A percentile compares a stretch with the other conserved stretches of the same genome.
Evolutionary conservation across 352 stramenopile species (phyloP).

Genomic region (Thalassiosira livingstoniorum): DNA sequence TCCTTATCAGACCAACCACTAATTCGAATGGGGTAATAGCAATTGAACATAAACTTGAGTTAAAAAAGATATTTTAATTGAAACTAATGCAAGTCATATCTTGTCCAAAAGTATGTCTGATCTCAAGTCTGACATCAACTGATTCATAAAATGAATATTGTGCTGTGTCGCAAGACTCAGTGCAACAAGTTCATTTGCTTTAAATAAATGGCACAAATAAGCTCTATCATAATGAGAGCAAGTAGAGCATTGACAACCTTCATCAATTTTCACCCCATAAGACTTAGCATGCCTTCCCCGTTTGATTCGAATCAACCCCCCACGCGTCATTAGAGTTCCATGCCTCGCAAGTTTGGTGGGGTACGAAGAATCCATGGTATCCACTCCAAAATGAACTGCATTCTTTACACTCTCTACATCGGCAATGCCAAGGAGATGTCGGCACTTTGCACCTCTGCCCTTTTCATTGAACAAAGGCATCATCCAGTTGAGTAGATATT

Average conservation of each 20-base stretch:
- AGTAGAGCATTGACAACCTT: constrained; percentile 81
- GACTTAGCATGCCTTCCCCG: constrained; percentile 67
- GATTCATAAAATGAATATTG: constrained; percentile 89
- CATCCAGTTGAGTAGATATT: constrained; percentile 84
- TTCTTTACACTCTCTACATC: constrained; percentile 85
- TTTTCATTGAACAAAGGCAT: constrained; percentile 84
- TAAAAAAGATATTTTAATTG: too few species aligned
- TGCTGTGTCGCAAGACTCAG: constrained; percentile 82
- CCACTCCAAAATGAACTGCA: constrained; percentile 82
- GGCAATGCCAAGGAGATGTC: constrained; percentile 74
- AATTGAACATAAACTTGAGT: too few species aligned
- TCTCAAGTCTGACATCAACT: constrained; percentile 82
- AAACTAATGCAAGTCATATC: too few species aligned
- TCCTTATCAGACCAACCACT: too few species aligned
- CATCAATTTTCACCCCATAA: constrained; percentile 82
- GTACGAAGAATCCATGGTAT: constrained; percentile 89
- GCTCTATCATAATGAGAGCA: constrained; percentile 84
- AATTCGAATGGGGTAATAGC: too few species aligned
- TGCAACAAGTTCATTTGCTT: constrained; percentile 84
- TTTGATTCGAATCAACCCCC: constrained; percentile 80
- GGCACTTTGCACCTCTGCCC: constrained; percentile 40
- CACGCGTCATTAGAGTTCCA: constrained; percentile 81
- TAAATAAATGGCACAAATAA: constrained; percentile 89
- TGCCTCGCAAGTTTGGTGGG: constrained; percentile 86
- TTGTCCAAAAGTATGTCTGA: constrained; percentile 81